These are phyloP conservation scores for Ambrosia trifida DNA, from an alignment of 129 eudicot genomes.

Conservation along the genomic window DNA sequence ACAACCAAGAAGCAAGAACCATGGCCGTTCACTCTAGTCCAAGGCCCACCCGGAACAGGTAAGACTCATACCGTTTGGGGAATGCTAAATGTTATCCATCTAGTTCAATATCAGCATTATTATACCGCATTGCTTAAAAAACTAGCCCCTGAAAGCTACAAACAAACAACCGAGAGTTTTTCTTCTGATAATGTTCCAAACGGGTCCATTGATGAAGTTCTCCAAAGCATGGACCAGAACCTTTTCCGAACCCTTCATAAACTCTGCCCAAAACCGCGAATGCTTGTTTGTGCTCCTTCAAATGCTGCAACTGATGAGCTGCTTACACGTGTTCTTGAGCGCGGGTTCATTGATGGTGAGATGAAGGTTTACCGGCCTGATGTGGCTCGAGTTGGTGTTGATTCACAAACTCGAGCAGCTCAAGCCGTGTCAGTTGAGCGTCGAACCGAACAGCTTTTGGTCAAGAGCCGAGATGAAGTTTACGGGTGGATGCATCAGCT, in stretches of 20 bases:
- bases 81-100: slow-evolving; percentile 95
- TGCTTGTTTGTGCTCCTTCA: slow-evolving; percentile 99
- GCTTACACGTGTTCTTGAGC: slow-evolving; percentile 95
- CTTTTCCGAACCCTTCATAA: slow-evolving; percentile 92
- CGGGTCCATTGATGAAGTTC: slow-evolving; percentile 96
- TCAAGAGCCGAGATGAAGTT: slow-evolving; percentile 76
- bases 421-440: slow-evolving; percentile 99
- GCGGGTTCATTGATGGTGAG: slow-evolving; percentile 97
- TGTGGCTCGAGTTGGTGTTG: slow-evolving; percentile 98
- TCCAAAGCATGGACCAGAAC: slow-evolving; percentile 95
- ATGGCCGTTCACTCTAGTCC: slow-evolving; percentile 97
- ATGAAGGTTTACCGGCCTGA: slow-evolving; percentile 97
- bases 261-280: slow-evolving; percentile 96
- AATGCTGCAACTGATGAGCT: slow-evolving; percentile 98
- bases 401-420: slow-evolving; percentile 96
- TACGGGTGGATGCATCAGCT: slow-evolving; percentile 85
- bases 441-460: slow-evolving; percentile 81
- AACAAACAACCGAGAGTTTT: slow-evolving; percentile 64
- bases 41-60: slow-evolving; percentile 99
- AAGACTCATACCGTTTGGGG: slow-evolving; percentile 99
- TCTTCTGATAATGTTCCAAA: slow-evolving; percentile 52
- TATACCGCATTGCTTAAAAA: slow-evolving; percentile 88
- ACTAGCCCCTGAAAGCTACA: slow-evolving; percentile 98
- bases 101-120: slow-evolving; percentile 95
- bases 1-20: slow-evolving; percentile 81